A percentile compares a stretch with the other conserved stretches of the same genome.
phyloP scores from a whole-genome alignment of 192 early-diverging fungal species.

The Coemansia sp. region DNA sequence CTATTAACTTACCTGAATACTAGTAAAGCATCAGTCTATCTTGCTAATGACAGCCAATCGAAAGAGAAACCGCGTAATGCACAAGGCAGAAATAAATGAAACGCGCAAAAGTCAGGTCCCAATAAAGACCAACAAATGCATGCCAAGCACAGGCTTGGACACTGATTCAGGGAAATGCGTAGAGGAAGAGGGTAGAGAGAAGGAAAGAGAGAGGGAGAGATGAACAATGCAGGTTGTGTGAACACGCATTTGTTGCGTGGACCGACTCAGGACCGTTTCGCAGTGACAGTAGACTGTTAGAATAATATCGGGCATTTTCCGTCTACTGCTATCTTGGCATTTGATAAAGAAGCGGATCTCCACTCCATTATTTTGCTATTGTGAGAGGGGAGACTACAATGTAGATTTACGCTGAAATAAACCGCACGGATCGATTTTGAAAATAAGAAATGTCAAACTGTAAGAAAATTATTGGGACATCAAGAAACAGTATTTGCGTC shows the following conservation, averaged over 20 bases:
- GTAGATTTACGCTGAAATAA: not conserved
- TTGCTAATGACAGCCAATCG: not conserved
- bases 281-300: not conserved
- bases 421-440: not conserved
- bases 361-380: not conserved
- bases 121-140: not conserved
- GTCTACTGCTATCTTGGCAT: not conserved
- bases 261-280: not conserved
- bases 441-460: no score
- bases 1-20: not conserved
- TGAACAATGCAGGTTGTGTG: not conserved
- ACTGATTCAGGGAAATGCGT: not conserved
- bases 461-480: no score
- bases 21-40: not conserved
- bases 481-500: no score
- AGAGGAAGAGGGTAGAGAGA: not conserved
- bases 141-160: not conserved
- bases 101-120: not conserved
- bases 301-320: not conserved
- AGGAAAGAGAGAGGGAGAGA: constrained; percentile 7
- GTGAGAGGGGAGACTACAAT: not conserved
- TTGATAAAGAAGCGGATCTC: not conserved
- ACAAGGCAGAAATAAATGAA: not conserved
- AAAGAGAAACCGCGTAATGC: not conserved
- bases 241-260: not conserved